These are phyloP conservation scores for Cyclotella sp. DNA, from an alignment of 108 stramenopile genomes.

Conservation along the genomic window DNA sequence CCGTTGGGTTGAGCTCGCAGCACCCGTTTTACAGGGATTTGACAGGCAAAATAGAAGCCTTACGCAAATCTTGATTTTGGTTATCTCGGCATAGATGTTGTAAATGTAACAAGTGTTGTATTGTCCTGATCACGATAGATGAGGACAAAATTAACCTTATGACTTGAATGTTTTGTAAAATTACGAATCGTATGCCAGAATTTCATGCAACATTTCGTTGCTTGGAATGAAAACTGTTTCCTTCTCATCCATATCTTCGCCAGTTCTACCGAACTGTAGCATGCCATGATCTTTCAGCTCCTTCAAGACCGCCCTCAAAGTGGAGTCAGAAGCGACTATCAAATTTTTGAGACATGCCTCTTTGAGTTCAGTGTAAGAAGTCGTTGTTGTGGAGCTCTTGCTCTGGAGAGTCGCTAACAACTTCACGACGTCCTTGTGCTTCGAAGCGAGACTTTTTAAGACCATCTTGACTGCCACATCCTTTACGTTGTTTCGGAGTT, in stretches of 20 bases:
- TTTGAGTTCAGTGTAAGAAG: constrained; percentile 50
- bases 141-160: background rate
- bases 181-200: constrained; percentile 21
- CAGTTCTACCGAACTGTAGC: constrained; percentile 30
- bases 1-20: constrained; percentile 28
- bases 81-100: too few relatives aligned
- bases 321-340: constrained; percentile 50
- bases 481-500: constrained; percentile 5
- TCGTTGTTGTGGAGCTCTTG: constrained; percentile 15
- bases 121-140: too few relatives aligned
- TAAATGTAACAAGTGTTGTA: too few relatives aligned
- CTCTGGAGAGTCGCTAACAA: constrained; percentile 66
- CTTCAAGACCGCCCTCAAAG: constrained; percentile 53
- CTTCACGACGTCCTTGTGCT: constrained; percentile 70
- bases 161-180: background rate
- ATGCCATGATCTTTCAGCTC: constrained; percentile 73
- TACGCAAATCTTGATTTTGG: constrained; percentile 35
- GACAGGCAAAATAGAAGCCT: constrained; percentile 13
- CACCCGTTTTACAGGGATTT: constrained; percentile 51
- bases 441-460: constrained; percentile 61
- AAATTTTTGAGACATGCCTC: constrained; percentile 60
- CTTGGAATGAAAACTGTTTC: constrained; percentile 22
- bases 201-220: constrained; percentile 26
- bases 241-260: constrained; percentile 14
- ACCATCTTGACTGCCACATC: constrained; percentile 31